A percentile compares a stretch with the other conserved stretches of the same genome.
Evolutionary conservation across 1,284 basidiomycete genomes (phyloP).

Genomic region (Trichosporon ovoides): DNA sequence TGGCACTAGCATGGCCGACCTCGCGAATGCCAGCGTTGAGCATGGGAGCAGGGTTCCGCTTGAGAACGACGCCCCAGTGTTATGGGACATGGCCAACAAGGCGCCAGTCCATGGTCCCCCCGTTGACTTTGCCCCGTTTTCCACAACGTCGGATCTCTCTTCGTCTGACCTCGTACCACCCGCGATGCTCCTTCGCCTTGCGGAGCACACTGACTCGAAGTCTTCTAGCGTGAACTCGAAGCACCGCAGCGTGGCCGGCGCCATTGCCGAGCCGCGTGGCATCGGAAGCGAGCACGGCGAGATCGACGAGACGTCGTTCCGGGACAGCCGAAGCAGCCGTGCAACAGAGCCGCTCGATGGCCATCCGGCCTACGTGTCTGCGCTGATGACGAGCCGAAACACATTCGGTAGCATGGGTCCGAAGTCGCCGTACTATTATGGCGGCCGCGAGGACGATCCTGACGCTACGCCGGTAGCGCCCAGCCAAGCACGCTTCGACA

Average conservation of each 20-base stretch:
- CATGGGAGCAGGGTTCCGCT: not conserved
- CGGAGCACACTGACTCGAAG: not conserved
- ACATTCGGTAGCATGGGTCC: not conserved
- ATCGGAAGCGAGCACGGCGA: not conserved
- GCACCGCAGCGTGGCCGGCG: not conserved
- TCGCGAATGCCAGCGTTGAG: not conserved
- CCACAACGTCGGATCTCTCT: not conserved
- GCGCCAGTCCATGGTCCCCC: not conserved
- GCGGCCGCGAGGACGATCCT: not conserved
- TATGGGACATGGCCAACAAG: conserved; percentile 2
- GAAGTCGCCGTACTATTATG: not conserved
- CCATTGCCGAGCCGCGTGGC: not conserved
- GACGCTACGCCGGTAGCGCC: not conserved
- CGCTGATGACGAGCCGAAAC: not conserved
- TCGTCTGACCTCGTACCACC: not conserved
- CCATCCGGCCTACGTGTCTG: not conserved
- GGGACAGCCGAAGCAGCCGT: not conserved
- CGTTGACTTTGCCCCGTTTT: not conserved
- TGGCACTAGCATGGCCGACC: conserved; percentile 5
- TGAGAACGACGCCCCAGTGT: not conserved
- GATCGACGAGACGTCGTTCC: conserved; percentile 2
- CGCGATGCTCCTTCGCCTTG: not conserved
- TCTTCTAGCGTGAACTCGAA: not conserved
- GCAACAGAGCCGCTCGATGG: not conserved
- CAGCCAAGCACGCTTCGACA: not conserved